Conservation (phyloP, 2,329 filamentous ascomycete species). For the Xylaria sp. region DNA sequence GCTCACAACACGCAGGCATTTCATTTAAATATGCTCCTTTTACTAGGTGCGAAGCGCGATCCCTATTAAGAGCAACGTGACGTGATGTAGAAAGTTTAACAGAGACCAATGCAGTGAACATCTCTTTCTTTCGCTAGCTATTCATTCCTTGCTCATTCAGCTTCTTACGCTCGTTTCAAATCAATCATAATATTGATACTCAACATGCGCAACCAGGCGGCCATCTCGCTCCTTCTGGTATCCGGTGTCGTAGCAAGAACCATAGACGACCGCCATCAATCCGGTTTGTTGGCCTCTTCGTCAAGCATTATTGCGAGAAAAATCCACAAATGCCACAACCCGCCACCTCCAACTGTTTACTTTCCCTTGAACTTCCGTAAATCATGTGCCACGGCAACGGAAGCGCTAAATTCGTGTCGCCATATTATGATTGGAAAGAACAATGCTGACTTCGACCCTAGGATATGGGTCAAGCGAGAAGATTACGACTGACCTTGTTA, state of each 20-base stretch:
- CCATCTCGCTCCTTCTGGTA: slow-evolving; percentile 9
- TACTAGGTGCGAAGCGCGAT: neutral
- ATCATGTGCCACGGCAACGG: neutral
- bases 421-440: neutral
- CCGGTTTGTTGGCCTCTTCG: neutral
- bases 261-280: neutral
- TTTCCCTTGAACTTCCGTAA: slow-evolving; percentile 22
- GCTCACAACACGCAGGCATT: no score
- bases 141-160: neutral
- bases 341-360: slow-evolving; percentile 20
- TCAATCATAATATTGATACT: neutral
- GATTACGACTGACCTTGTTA: slow-evolving; percentile 31
- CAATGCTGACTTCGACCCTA: neutral
- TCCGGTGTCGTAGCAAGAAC: neutral
- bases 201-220: slow-evolving; percentile 1
- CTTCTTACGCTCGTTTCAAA: neutral
- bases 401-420: neutral
- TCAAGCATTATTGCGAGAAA: slow-evolving; percentile 2
- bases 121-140: neutral
- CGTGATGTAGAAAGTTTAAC: neutral
- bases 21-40: no score
- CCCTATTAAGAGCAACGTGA: no score
- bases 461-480: slow-evolving; percentile 26
- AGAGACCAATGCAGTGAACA: neutral
- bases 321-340: slow-evolving; percentile 3